Percentiles rank a stretch among this genome's conserved stretches.
phyloP scores from a whole-genome alignment of 2,329 filamentous ascomycete species.

The Cryoendolithus antarcticus region DNA sequence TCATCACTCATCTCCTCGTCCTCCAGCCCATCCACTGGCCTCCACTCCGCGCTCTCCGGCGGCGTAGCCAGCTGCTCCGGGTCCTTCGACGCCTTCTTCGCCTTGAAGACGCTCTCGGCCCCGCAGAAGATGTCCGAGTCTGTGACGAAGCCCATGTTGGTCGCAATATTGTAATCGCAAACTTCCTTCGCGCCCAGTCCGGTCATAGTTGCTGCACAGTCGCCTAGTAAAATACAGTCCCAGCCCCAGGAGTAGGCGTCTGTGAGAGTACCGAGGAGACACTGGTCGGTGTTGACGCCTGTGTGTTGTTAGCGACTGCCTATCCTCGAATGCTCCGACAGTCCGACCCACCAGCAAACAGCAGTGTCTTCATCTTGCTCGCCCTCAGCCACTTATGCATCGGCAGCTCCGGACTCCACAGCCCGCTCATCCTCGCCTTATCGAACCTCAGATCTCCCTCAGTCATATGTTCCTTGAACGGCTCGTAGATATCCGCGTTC shows the following conservation, averaged over 20 bases:
- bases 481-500: conserved; percentile 31
- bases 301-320: too few relatives aligned
- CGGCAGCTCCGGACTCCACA: conserved; percentile 29
- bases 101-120: conserved; percentile 8
- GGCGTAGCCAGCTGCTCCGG: too few relatives aligned
- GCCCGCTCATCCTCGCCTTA: conserved; percentile 30
- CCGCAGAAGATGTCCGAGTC: conserved; percentile 24
- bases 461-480: conserved; percentile 25
- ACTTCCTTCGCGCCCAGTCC: conserved; percentile 27
- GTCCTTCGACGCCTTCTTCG: too few relatives aligned
- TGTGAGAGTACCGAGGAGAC: conserved; percentile 29
- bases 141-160: conserved; percentile 32
- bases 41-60: too few relatives aligned
- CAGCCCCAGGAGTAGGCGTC: conserved; percentile 33
- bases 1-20: too few relatives aligned
- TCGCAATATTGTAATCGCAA: conserved; percentile 29
- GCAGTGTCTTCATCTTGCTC: conserved; percentile 28
- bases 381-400: conserved; percentile 29
- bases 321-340: too few relatives aligned
- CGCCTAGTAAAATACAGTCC: conserved; percentile 30
- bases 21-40: too few relatives aligned
- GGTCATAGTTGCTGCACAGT: conserved; percentile 32
- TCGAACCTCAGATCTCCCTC: conserved; percentile 30
- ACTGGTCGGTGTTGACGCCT: conserved; percentile 33
- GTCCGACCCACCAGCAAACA: conserved; percentile 20